Conservation (phyloP, 1,139 yeast species). For the Debaryomycetaceae sp. region DNA sequence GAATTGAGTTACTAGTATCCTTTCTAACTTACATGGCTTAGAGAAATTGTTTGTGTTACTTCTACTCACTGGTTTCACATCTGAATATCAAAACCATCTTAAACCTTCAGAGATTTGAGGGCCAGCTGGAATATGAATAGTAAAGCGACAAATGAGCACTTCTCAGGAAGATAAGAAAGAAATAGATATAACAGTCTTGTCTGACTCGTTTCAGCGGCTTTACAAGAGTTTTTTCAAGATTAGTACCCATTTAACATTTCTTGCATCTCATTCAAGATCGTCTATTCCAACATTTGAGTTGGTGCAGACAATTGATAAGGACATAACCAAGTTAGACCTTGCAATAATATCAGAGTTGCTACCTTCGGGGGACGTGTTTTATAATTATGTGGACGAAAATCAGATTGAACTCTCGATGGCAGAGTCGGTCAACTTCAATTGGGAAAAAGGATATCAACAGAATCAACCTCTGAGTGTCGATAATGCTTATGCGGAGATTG, state of each 20-base stretch:
- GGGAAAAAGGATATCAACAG: conserved; percentile 46
- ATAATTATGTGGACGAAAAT: conserved; percentile 71
- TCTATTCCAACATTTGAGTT: conserved; percentile 40
- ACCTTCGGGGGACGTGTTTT: conserved; percentile 65
- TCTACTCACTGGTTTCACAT: too few relatives aligned
- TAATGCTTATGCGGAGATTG: conserved; percentile 25
- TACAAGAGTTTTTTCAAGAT: conserved; percentile 26
- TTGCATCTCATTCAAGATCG: conserved; percentile 40
- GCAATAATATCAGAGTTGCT: conserved; percentile 61
- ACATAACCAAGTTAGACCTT: conserved; percentile 46
- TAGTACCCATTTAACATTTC: conserved; percentile 42
- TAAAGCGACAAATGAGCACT: neutral
- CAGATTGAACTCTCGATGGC: conserved; percentile 42
- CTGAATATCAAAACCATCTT: neutral
- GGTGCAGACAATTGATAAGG: conserved; percentile 28
- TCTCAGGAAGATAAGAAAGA: neutral
- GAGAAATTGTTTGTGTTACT: too few relatives aligned
- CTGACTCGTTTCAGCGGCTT: conserved; percentile 14
- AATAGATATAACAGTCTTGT: conserved; percentile 2
- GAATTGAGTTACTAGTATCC: too few relatives aligned
- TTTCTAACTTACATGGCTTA: too few relatives aligned
- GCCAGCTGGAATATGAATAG: neutral
- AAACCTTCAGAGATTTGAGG: neutral
- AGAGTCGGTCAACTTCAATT: conserved; percentile 32
- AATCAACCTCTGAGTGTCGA: conserved; percentile 28